phyloP scores from a whole-genome alignment of 345 rosid species.

The Xanthoceras sorbifolium region DNA sequence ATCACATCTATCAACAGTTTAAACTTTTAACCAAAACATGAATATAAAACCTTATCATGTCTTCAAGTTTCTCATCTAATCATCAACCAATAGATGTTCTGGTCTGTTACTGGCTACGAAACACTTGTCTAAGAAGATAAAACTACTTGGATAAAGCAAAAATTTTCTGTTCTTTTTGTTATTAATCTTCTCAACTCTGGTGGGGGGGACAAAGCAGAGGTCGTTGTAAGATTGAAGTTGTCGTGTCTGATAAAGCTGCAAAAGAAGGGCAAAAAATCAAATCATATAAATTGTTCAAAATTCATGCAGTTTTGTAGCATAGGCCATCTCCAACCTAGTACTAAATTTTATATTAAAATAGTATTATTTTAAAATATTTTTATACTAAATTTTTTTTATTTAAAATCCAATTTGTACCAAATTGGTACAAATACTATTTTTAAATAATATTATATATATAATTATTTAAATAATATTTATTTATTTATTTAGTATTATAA shows the following conservation, averaged over 20 bases:
- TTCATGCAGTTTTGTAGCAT: background rate
- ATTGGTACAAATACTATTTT: no score
- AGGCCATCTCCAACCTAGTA: no score
- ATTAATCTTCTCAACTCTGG: background rate
- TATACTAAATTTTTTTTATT: no score
- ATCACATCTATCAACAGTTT: no score
- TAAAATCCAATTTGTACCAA: no score
- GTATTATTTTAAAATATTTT: no score
- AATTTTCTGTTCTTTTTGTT: background rate
- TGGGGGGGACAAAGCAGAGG: slow-evolving; percentile 5
- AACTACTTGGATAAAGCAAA: background rate
- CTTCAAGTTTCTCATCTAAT: background rate
- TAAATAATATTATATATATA: no score
- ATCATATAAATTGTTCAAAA: background rate
- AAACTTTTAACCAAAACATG: no score
- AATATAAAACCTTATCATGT: background rate
- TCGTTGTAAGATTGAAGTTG: background rate
- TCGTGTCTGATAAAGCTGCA: background rate
- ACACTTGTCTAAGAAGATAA: background rate
- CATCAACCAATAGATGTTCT: background rate
- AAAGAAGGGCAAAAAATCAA: no score
- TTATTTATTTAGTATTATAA: no score
- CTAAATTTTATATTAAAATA: no score
- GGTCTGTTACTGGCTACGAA: background rate
- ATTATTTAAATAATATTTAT: no score